phyloP scores from a whole-genome alignment of 495 filamentous ascomycete genomes.

The Talaromyces nanjingensis region DNA sequence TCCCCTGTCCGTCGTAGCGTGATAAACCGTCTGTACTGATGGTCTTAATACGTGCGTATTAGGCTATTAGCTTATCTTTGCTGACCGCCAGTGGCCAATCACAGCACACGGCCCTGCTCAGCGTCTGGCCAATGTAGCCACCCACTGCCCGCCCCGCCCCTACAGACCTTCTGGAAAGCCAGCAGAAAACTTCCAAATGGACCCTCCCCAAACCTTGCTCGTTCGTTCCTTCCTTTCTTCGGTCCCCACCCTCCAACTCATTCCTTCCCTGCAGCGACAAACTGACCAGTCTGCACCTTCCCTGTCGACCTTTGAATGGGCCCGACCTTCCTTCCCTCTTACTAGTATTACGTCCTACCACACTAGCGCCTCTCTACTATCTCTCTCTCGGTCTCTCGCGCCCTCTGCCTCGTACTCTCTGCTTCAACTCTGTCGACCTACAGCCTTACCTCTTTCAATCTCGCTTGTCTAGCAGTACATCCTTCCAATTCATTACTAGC shows the following conservation, averaged over 20 bases:
- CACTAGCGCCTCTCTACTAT: not conserved
- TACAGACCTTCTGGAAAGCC: not conserved
- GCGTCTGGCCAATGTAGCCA: not conserved
- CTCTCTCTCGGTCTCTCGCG: not conserved
- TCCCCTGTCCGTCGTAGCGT: no score
- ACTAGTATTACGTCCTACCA: not conserved
- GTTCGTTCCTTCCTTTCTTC: not conserved
- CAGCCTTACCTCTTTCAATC: not conserved
- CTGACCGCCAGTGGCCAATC: not conserved
- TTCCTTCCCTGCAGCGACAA: not conserved
- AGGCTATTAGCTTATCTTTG: slow-evolving; percentile 5
- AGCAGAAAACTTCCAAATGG: not conserved
- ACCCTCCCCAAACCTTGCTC: not conserved
- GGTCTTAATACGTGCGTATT: not conserved
- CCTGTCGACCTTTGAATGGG: not conserved
- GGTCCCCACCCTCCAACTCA: not conserved
- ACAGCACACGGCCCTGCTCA: not conserved
- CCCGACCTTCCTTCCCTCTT: no score
- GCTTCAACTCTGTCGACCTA: not conserved
- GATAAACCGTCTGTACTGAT: no score
- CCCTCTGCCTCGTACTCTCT: not conserved
- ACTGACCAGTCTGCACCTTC: not conserved
- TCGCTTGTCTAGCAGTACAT: not conserved
- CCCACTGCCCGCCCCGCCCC: not conserved
- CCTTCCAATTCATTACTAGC: not conserved